Base-by-base conservation (phyloP, 208 protist genomes). In the Acanthamoeba castellanii region DNA sequence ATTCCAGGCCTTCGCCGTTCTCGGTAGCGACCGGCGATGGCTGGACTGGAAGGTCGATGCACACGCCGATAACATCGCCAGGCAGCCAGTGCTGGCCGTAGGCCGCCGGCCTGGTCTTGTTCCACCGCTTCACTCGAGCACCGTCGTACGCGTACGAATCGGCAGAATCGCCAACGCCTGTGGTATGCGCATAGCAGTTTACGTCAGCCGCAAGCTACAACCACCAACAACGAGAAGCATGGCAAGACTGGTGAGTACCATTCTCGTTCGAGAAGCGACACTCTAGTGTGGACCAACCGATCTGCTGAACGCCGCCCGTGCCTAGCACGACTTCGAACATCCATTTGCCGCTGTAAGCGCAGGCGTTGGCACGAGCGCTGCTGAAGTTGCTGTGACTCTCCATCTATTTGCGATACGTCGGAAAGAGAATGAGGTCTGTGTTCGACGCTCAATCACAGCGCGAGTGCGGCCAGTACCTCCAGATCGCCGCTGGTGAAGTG, bases 81-180 rank as follows among this genome's bases (percentile, higher is more conserved):
- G 57, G 47, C 45, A 78, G 61, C 95, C 95, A 96, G 16, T 66
- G 74, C 32, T 96, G 59, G 18, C 95, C 95, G 50, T 96, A 96
- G n/a, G 30, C 16, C 22, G 42, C 18, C n/a, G 91, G 34, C 22
- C 25, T 50, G 0, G 50, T 66, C 20, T 96, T 96, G 34, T 18
- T 84, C 95, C 95, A 96, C 70, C 96, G 96, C 85, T 96, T 92
- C 13, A 96, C 66, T 3, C 95, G 81, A 22, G 64, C 61, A 27
- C 95, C 95, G 55, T 96, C 95, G 94, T 96, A 96, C n/a, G 95
- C 81, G 47, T 93, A 96, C 47, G 95, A 96, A 37, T 96, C 89
- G 37, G 37, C 27, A 30, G 66, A 95, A 25, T 96, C 95, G 20
- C 95, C 95, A 8, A 95, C 94, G 57, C 92, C 59, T 68, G 9